phyloP scores from a whole-genome alignment of 2,329 filamentous ascomycete genomes.

The Neonectria magnoliae region DNA sequence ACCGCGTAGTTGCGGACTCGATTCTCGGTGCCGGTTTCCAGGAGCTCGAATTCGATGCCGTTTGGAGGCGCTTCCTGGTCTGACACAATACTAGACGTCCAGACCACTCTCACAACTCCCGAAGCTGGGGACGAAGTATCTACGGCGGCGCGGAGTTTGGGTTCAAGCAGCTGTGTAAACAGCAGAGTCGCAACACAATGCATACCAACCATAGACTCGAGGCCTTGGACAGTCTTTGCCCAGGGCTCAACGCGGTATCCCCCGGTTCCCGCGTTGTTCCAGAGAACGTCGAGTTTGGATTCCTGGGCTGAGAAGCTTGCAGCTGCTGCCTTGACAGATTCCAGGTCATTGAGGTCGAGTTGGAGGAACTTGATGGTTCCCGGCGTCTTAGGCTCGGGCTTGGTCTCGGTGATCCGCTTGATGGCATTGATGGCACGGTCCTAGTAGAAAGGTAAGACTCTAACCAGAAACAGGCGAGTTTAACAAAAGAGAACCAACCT shows the following conservation, averaged over 20 bases:
- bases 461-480: background rate
- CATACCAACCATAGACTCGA: slow-evolving; percentile 48
- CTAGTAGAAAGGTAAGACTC: slow-evolving; percentile 6
- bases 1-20: slow-evolving; percentile 43
- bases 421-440: slow-evolving; percentile 44
- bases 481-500: slow-evolving; percentile 2
- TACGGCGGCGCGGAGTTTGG: slow-evolving; percentile 46
- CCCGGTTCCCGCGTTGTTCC: slow-evolving; percentile 49
- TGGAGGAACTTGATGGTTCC: slow-evolving; percentile 47
- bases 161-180: slow-evolving; percentile 48
- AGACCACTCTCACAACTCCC: slow-evolving; percentile 45
- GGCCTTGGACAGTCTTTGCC: slow-evolving; percentile 40
- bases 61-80: slow-evolving; percentile 40
- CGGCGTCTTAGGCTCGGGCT: slow-evolving; percentile 13
- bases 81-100: slow-evolving; percentile 44
- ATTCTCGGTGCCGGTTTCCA: slow-evolving; percentile 36
- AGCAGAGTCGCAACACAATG: slow-evolving; percentile 49
- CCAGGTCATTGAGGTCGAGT: slow-evolving; percentile 55
- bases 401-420: slow-evolving; percentile 36
- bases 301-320: slow-evolving; percentile 50
- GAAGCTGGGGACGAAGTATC: background rate
- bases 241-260: slow-evolving; percentile 23
- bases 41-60: slow-evolving; percentile 42
- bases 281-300: slow-evolving; percentile 53
- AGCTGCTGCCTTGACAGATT: slow-evolving; percentile 51